Conservation (phyloP, 768 basidiomycete species). For the Russula griseocarnosa region DNA sequence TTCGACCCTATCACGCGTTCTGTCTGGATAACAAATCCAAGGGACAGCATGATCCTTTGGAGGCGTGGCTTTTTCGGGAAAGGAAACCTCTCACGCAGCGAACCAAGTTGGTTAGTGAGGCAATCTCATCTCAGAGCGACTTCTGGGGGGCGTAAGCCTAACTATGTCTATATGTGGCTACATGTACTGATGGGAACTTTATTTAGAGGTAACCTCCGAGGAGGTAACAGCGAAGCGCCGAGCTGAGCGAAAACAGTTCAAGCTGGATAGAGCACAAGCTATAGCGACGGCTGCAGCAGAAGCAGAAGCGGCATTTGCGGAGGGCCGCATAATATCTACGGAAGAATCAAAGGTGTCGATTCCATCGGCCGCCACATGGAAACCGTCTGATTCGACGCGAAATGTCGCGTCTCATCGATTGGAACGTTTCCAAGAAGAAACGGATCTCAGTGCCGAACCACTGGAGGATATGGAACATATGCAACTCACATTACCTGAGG, state of each 20-base stretch:
- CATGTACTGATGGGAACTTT: background rate
- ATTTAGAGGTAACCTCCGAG: slow-evolving; percentile 74
- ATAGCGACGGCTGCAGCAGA: slow-evolving; percentile 78
- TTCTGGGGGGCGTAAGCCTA: slow-evolving; percentile 55
- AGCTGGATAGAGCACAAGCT: slow-evolving; percentile 84
- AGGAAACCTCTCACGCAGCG: slow-evolving; percentile 89
- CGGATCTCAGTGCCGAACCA: slow-evolving; percentile 46
- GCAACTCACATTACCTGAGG: slow-evolving; percentile 84
- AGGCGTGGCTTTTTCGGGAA: slow-evolving; percentile 95
- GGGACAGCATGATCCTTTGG: slow-evolving; percentile 74
- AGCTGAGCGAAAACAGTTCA: slow-evolving; percentile 87
- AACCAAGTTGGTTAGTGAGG: slow-evolving; percentile 87
- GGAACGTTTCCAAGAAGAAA: slow-evolving; percentile 32
- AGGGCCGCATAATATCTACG: slow-evolving; percentile 57
- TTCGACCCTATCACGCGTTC: slow-evolving; percentile 80
- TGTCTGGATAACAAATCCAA: slow-evolving; percentile 72
- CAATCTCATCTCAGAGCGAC: slow-evolving; percentile 59
- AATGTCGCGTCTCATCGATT: slow-evolving; percentile 28
- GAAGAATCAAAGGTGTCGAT: slow-evolving; percentile 54
- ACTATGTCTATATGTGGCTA: background rate
- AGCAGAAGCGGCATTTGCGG: slow-evolving; percentile 75
- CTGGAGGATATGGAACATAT: slow-evolving; percentile 82
- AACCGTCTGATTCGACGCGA: slow-evolving; percentile 40
- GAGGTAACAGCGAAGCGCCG: slow-evolving; percentile 86
- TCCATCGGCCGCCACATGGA: slow-evolving; percentile 81